Base-by-base conservation (phyloP, 768 basidiomycete species). In the Steccherinum ochraceum region DNA sequence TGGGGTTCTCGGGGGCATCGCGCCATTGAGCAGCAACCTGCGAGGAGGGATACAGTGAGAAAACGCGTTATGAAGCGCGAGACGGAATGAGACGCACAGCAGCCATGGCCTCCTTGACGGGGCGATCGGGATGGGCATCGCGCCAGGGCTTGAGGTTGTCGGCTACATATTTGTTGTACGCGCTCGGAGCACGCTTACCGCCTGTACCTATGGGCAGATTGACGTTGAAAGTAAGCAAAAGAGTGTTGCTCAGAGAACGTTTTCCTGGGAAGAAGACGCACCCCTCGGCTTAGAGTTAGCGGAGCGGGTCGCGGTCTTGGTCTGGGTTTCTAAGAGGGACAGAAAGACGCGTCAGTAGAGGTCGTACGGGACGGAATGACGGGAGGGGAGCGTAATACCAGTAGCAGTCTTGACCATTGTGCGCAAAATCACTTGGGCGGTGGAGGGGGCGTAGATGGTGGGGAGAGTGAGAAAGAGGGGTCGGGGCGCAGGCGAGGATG, bases 1-100 rank as follows among this genome's bases (percentile, higher is more conserved):
- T 83, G 1, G 83, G 81, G 59, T 84, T 84, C 59, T 82, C 80
- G 1, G 79, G 78, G 0, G 82, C 72, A 50, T 81, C 73, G 42
- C 67, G 72, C 83, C 83, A 84, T 50, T 78, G 50, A 0, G 61
- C 67, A 4, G 74, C 81, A 54, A 84, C 80, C 83, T 84, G 55
- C 1, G 25, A 20, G 44, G 23, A 43, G 21, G 45, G 23, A 49
- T 45, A n/a, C n/a, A n/a, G 19, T 27, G 24, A 35, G n/a, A 30
- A 24, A 12, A 40, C 16, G 23, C 39, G 27, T 23, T 23, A 47
- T 19, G 18, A 7, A 13, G 21, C 26, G 45, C 27, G 45, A 20
- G 43, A 45, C 12, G 18, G 46, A 16, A 19, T 2, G 25, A n/a
- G 18, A 52, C 61, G n/a, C 54, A 73, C 74, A 57, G 70, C 70